Conservation (phyloP, 2,329 filamentous ascomycete species). For the Aspergillus melleus region DNA sequence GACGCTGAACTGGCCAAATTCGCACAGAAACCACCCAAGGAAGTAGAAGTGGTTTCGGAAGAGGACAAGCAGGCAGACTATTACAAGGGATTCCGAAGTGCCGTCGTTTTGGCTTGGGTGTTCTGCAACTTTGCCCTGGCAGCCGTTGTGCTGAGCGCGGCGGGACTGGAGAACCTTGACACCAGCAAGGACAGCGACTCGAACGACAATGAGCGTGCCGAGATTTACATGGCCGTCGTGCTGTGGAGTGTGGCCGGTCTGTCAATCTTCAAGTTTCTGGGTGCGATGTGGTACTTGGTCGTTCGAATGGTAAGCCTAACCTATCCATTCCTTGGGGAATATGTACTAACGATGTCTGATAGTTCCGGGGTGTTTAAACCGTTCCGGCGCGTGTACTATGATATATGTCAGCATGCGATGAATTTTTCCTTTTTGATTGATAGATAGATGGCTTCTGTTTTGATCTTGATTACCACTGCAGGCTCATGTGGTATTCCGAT, state of each 20-base stretch:
- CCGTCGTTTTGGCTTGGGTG: conserved; percentile 94
- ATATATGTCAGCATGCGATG: not conserved
- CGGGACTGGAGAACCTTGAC: conserved; percentile 71
- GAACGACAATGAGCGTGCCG: conserved; percentile 59
- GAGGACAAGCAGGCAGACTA: conserved; percentile 93
- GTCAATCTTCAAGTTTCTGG: conserved; percentile 82
- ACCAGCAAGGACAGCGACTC: conserved; percentile 36
- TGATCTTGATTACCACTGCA: conserved; percentile 26
- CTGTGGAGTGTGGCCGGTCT: conserved; percentile 86
- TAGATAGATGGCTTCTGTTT: conserved; percentile 5
- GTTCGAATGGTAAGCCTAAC: conserved; percentile 72
- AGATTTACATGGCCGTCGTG: conserved; percentile 82
- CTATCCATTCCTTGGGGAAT: not conserved
- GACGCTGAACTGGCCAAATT: conserved; percentile 79
- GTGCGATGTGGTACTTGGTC: conserved; percentile 88
- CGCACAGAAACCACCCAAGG: conserved; percentile 69
- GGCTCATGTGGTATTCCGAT: conserved; percentile 33
- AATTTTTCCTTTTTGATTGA: conserved; percentile 11
- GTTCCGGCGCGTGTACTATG: not conserved
- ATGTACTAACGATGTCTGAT: conserved; percentile 17
- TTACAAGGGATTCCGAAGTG: conserved; percentile 91
- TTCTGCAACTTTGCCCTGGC: conserved; percentile 89
- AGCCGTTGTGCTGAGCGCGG: conserved; percentile 82
- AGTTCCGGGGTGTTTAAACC: conserved; percentile 55
- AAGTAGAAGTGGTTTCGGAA: conserved; percentile 53